These are phyloP conservation scores for Tremellales sp. DNA, from an alignment of 1,284 basidiomycete species.

Conservation along the genomic window DNA sequence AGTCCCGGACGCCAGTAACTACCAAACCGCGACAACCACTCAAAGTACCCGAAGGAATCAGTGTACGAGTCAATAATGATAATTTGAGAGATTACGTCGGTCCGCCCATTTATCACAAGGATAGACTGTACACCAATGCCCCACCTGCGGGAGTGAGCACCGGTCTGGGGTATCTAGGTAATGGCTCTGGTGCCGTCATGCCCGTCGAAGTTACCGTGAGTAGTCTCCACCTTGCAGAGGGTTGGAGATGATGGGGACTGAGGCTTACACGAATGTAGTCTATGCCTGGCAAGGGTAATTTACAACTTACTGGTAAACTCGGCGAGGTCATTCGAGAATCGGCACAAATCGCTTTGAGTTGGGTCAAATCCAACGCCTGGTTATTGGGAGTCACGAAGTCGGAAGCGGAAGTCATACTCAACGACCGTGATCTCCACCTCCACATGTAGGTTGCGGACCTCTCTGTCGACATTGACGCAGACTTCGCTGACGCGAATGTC, in stretches of 20 bases:
- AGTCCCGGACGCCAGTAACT: slow-evolving; percentile 50
- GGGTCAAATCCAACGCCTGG: slow-evolving; percentile 86
- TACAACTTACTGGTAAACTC: slow-evolving; percentile 93
- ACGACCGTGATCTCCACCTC: slow-evolving; percentile 80
- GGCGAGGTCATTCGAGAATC: slow-evolving; percentile 97
- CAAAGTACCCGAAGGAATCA: slow-evolving; percentile 71
- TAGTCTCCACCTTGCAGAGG: slow-evolving; percentile 12
- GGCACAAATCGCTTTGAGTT: slow-evolving; percentile 88
- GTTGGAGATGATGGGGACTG: background rate
- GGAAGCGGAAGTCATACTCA: slow-evolving; percentile 69
- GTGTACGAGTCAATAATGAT: slow-evolving; percentile 76
- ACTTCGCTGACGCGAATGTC: too few species aligned
- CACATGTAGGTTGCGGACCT: slow-evolving; percentile 61
- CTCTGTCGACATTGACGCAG: background rate
- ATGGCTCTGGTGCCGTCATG: slow-evolving; percentile 95
- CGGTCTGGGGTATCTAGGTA: slow-evolving; percentile 91
- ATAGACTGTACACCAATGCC: slow-evolving; percentile 75
- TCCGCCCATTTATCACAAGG: slow-evolving; percentile 91
- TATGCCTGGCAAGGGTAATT: slow-evolving; percentile 84
- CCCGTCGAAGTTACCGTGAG: slow-evolving; percentile 87
- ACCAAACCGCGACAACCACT: slow-evolving; percentile 77
- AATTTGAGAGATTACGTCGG: slow-evolving; percentile 96
- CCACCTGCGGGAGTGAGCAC: slow-evolving; percentile 91
- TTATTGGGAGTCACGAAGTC: slow-evolving; percentile 78
- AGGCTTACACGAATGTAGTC: slow-evolving; percentile 53